Evolutionary conservation across 805 yeast genomes (phyloP).

Genomic region (Sugiyamaella floridensis): DNA sequence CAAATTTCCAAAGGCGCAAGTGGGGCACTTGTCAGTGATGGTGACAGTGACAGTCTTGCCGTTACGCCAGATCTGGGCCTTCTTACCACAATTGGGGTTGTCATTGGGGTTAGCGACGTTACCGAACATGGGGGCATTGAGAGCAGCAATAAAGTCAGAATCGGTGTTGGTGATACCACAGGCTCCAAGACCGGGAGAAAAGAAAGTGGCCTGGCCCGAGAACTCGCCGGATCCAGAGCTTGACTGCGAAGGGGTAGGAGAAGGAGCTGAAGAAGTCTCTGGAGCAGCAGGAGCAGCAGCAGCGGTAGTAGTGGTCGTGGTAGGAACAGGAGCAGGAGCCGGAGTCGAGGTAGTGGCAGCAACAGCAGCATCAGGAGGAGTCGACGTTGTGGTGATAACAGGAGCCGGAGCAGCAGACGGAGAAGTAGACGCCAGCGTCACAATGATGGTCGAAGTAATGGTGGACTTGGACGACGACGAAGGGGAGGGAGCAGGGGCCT

Average conservation of each 20-base stretch:
- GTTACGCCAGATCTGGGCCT: constrained; percentile 40
- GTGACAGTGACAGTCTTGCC: constrained; percentile 51
- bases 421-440: constrained; percentile 7
- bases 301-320: constrained; percentile 13
- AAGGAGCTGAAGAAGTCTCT: constrained; percentile 1
- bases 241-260: constrained; percentile 12
- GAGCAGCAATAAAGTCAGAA: constrained; percentile 45
- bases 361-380: constrained; percentile 5
- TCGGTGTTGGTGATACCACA: constrained; percentile 44
- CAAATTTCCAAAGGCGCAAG: constrained; percentile 44
- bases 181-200: constrained; percentile 37
- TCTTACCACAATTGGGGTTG: constrained; percentile 44
- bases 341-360: constrained; percentile 13
- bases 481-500: neutral
- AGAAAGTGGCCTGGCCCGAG: constrained; percentile 19
- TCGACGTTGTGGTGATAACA: constrained; percentile 9
- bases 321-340: constrained; percentile 3
- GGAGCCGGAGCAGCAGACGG: constrained; percentile 12
- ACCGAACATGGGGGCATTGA: constrained; percentile 39
- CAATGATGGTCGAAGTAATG: constrained; percentile 4
- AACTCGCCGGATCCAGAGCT: constrained; percentile 22
- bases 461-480: constrained; percentile 6
- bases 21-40: constrained; percentile 52
- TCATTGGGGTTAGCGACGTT: constrained; percentile 37
- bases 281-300: constrained; percentile 14